Conservation (phyloP, 1,284 basidiomycete genomes). For the Boletellus deceptivus region DNA sequence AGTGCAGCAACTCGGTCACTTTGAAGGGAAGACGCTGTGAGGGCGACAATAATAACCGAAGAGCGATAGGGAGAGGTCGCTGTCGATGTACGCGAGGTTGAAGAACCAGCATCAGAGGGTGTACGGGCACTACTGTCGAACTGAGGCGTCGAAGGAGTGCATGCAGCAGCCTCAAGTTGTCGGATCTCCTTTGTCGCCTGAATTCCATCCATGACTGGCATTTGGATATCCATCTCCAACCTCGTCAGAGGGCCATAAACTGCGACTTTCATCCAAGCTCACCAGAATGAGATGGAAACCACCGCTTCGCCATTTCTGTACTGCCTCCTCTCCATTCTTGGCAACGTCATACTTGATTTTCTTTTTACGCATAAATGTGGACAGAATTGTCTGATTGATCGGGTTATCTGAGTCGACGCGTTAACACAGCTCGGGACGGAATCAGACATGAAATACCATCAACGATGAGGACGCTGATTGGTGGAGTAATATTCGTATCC, state of each 20-base stretch:
- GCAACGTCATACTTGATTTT: slow-evolving; percentile 96
- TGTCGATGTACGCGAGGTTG: slow-evolving; percentile 44
- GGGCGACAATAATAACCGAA: slow-evolving; percentile 97
- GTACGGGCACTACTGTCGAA: slow-evolving; percentile 51
- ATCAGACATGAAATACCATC: slow-evolving; percentile 63
- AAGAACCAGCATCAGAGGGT: slow-evolving; percentile 48
- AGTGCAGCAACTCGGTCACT: slow-evolving; percentile 94
- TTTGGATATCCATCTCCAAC: slow-evolving; percentile 96
- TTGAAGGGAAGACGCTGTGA: slow-evolving; percentile 92
- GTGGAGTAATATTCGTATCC: slow-evolving; percentile 75
- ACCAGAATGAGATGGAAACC: slow-evolving; percentile 96
- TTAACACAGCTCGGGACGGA: slow-evolving; percentile 12
- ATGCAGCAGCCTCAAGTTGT: slow-evolving; percentile 78
- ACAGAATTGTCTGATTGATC: slow-evolving; percentile 96
- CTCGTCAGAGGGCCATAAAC: slow-evolving; percentile 4
- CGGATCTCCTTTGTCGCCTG: slow-evolving; percentile 97
- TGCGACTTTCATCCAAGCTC: slow-evolving; percentile 25
- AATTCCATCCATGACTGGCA: slow-evolving; percentile 99
- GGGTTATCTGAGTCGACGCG: slow-evolving; percentile 76
- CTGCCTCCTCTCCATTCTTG: slow-evolving; percentile 93
- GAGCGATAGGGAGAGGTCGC: slow-evolving; percentile 76
- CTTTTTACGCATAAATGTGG: slow-evolving; percentile 95
- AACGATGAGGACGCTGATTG: slow-evolving; percentile 94
- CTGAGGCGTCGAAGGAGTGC: slow-evolving; percentile 66
- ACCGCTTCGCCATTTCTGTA: slow-evolving; percentile 93